A percentile compares a stretch with the other conserved stretches of the same genome.
phyloP scores from a whole-genome alignment of 208 protist species.

The Leishmania braziliensis region DNA sequence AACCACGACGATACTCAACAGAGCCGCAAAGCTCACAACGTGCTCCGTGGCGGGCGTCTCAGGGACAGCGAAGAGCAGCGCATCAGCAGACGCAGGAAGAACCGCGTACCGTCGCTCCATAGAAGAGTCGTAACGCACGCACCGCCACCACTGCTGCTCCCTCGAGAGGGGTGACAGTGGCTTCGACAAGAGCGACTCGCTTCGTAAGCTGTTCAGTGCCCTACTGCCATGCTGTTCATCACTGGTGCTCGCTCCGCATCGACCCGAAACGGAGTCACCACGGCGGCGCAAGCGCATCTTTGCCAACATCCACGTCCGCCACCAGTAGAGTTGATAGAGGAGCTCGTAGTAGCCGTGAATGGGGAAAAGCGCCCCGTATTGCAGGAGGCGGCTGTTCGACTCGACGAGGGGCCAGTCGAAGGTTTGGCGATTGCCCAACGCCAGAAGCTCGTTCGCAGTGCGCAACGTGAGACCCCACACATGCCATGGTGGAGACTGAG shows the following conservation, averaged over 20 bases:
- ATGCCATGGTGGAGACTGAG: slow-evolving; percentile 28
- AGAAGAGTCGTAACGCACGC: slow-evolving; percentile 26
- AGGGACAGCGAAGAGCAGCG: slow-evolving; percentile 66
- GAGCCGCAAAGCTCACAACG: slow-evolving; percentile 34
- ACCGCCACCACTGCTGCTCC: neutral
- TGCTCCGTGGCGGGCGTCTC: slow-evolving; percentile 37
- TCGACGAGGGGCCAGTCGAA: slow-evolving; percentile 73
- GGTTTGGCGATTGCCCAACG: slow-evolving; percentile 45
- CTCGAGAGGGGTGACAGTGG: neutral
- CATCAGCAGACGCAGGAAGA: slow-evolving; percentile 39
- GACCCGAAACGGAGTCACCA: neutral
- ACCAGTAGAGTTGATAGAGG: slow-evolving; percentile 38
- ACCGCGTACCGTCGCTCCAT: slow-evolving; percentile 38
- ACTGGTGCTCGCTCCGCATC: neutral
- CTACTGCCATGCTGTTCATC: neutral
- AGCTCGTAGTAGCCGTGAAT: slow-evolving; percentile 77
- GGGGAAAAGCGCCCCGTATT: slow-evolving; percentile 54
- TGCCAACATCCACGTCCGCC: slow-evolving; percentile 31
- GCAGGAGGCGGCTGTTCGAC: slow-evolving; percentile 54
- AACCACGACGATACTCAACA: slow-evolving; percentile 19
- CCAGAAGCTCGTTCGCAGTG: slow-evolving; percentile 58
- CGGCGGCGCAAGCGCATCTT: neutral
- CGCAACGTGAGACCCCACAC: slow-evolving; percentile 77
- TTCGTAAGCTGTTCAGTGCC: neutral
- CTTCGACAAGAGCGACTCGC: neutral